Conservation (phyloP, 129 eudicot genomes). For the Centaurea solstitialis region DNA sequence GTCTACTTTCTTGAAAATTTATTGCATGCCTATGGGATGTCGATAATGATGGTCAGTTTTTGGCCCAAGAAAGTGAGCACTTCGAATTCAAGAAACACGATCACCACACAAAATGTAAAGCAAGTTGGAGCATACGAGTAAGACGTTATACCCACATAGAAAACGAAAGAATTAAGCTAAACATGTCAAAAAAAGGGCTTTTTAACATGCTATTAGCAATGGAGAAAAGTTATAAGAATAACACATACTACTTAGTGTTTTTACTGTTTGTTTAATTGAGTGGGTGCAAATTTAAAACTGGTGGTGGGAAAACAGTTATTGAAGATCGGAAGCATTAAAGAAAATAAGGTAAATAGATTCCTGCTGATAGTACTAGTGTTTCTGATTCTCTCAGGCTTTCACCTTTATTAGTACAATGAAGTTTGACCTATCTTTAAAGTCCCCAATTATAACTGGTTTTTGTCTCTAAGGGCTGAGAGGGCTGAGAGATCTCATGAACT, state of each 20-base stretch:
- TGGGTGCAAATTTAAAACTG: constrained; percentile 24
- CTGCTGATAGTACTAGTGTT: constrained; percentile 29
- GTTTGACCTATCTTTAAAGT: constrained; percentile 19
- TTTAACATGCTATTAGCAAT: background rate
- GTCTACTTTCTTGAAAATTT: constrained; percentile 17
- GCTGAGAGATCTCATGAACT: background rate
- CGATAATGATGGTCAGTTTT: constrained; percentile 3
- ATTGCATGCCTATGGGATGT: constrained; percentile 2
- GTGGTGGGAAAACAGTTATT: constrained; percentile 27
- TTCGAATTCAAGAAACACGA: background rate
- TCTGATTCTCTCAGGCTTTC: constrained; percentile 26
- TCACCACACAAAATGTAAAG: constrained; percentile 3
- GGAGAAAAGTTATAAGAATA: background rate
- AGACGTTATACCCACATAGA: constrained; percentile 28
- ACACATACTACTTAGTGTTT: background rate
- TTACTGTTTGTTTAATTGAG: constrained; percentile 14
- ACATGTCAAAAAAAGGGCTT: background rate
- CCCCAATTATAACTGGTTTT: constrained; percentile 9
- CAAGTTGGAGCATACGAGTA: constrained; percentile 26
- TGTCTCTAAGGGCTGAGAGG: constrained; percentile 17
- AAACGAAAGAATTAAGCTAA: constrained; percentile 24
- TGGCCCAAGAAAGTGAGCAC: constrained; percentile 18
- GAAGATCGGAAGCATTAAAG: constrained; percentile 7
- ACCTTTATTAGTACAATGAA: constrained; percentile 19
- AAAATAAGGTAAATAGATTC: constrained; percentile 16